Conservation (phyloP, 805 yeast species). For the Cyberlindnera maclurae region DNA sequence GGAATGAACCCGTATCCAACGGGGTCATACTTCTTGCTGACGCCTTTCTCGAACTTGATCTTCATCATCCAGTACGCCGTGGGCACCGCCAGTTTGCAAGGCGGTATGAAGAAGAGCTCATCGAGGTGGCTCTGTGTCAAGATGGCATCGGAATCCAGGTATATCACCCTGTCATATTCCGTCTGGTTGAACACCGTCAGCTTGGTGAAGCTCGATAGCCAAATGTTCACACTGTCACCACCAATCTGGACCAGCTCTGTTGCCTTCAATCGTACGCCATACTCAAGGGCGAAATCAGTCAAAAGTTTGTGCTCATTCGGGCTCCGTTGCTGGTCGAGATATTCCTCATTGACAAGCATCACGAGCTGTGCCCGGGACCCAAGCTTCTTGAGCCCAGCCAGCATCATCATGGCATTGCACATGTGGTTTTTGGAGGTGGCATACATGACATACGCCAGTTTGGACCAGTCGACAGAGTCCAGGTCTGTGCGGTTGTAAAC, state of each 20-base stretch:
- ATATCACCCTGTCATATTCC: conserved; percentile 46
- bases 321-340: conserved; percentile 18
- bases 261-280: conserved; percentile 14
- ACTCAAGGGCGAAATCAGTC: conserved; percentile 4
- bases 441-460: conserved; percentile 52
- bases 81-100: conserved; percentile 39
- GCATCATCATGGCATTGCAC: conserved; percentile 45
- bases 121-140: conserved; percentile 36
- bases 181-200: conserved; percentile 42
- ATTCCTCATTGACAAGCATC: conserved; percentile 31
- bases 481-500: conserved; percentile 13
- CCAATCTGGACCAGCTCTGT: conserved; percentile 13
- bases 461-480: conserved; percentile 32
- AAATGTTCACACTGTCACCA: conserved; percentile 21
- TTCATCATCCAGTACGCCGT: conserved; percentile 34
- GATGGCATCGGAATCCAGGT: conserved; percentile 50
- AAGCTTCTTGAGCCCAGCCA: conserved; percentile 31
- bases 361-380: conserved; percentile 41
- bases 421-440: conserved; percentile 47
- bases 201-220: conserved; percentile 51
- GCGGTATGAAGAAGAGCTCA: conserved; percentile 45
- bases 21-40: conserved; percentile 16
- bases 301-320: conserved; percentile 9
- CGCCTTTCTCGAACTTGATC: conserved; percentile 19
- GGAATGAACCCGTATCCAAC: conserved; percentile 18